phyloP scores from a whole-genome alignment of 768 basidiomycete genomes.

The Suillus clintonianus region DNA sequence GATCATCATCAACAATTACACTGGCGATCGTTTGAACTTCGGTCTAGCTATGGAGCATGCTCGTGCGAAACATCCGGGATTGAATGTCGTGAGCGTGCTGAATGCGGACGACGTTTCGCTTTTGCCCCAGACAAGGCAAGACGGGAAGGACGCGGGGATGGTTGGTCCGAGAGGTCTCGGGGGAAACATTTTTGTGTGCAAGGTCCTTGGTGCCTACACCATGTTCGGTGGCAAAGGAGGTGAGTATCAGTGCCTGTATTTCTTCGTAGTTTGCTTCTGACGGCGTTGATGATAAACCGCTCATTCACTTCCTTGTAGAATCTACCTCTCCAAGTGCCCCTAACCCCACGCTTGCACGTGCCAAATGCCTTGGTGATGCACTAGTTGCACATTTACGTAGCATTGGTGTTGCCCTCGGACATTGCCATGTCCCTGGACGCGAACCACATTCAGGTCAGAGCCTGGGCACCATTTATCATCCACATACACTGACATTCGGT shows the following conservation, averaged over 20 bases:
- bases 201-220: slow-evolving; percentile 53
- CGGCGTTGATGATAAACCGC: not conserved
- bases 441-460: slow-evolving; percentile 14
- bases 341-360: slow-evolving; percentile 14
- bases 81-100: slow-evolving; percentile 46
- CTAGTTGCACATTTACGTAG: slow-evolving; percentile 32
- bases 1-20: slow-evolving; percentile 51
- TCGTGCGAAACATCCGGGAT: slow-evolving; percentile 31
- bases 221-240: slow-evolving; percentile 36
- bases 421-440: slow-evolving; percentile 59
- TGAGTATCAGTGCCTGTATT: slow-evolving; percentile 16
- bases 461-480: not conserved
- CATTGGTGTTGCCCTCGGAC: slow-evolving; percentile 47
- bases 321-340: not conserved
- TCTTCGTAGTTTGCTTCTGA: not conserved
- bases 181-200: slow-evolving; percentile 54
- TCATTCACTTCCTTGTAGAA: not conserved
- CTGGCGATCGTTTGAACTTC: slow-evolving; percentile 60
- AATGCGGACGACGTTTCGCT: slow-evolving; percentile 61
- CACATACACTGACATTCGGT: not conserved
- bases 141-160: slow-evolving; percentile 20
- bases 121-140: slow-evolving; percentile 17
- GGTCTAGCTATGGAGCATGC: slow-evolving; percentile 59
- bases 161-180: slow-evolving; percentile 54
- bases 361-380: slow-evolving; percentile 34